These are phyloP conservation scores for Helotiales sp. DNA, from an alignment of 2,329 filamentous ascomycete genomes.

Conservation along the genomic window DNA sequence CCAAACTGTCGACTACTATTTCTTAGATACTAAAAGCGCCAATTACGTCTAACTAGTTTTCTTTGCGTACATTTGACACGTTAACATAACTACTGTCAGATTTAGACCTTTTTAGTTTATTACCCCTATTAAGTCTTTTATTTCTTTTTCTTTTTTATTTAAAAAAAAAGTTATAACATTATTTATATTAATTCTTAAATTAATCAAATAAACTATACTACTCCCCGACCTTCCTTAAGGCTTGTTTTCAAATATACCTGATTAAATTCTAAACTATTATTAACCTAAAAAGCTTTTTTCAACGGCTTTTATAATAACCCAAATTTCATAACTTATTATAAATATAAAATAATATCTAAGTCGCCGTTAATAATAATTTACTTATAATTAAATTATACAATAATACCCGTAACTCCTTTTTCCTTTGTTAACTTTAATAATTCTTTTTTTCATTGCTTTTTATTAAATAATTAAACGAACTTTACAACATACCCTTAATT, in stretches of 20 bases:
- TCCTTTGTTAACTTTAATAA: slow-evolving; percentile 38
- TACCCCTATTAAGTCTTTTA: too few relatives aligned
- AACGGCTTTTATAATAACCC: slow-evolving; percentile 27
- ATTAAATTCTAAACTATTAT: slow-evolving; percentile 29
- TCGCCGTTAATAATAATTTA: slow-evolving; percentile 35
- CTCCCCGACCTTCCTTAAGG: slow-evolving; percentile 27
- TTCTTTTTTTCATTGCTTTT: slow-evolving; percentile 37
- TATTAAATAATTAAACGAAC: slow-evolving; percentile 43
- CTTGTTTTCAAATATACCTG: slow-evolving; percentile 29
- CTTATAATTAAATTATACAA: slow-evolving; percentile 38
- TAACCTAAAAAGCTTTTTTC: slow-evolving; percentile 33
- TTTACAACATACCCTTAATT: slow-evolving; percentile 41
- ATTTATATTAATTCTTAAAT: slow-evolving; percentile 23
- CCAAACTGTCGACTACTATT: too few relatives aligned
- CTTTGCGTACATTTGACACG: too few relatives aligned
- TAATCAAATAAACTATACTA: slow-evolving; percentile 18
- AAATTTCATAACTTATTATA: slow-evolving; percentile 38
- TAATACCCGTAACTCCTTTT: slow-evolving; percentile 39
- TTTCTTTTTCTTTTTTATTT: too few relatives aligned
- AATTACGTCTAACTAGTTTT: too few relatives aligned
- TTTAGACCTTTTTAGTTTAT: slow-evolving; percentile 36
- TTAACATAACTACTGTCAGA: slow-evolving; percentile 24
- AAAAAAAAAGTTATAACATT: too few relatives aligned
- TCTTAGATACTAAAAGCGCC: too few relatives aligned
- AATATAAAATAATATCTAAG: slow-evolving; percentile 35